These are phyloP conservation scores for Pyrenula aspistea DNA, from an alignment of 495 filamentous ascomycete species.

Conservation along the genomic window DNA sequence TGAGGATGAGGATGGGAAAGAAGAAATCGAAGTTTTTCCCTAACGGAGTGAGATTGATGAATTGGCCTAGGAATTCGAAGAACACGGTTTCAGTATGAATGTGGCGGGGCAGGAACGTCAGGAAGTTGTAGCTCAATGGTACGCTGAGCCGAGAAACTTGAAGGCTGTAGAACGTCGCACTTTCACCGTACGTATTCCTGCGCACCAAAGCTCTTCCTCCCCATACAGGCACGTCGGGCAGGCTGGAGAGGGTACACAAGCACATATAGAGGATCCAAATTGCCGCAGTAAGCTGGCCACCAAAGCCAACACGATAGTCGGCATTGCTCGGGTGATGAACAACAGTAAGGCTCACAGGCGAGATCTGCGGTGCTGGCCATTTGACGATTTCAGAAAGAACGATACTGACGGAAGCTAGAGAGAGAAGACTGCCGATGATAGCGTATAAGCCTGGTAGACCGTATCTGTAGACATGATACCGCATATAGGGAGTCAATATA, in stretches of 20 bases:
- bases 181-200: constrained; percentile 81
- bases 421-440: constrained; percentile 48
- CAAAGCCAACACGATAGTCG: constrained; percentile 60
- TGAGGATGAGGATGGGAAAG: constrained; percentile 74
- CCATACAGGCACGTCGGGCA: constrained; percentile 89
- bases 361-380: constrained; percentile 57
- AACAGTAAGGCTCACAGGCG: constrained; percentile 74
- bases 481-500: constrained; percentile 73
- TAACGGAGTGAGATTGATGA: constrained; percentile 75
- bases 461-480: constrained; percentile 63
- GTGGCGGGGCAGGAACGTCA: constrained; percentile 64
- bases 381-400: constrained; percentile 90
- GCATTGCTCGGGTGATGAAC: constrained; percentile 59
- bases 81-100: constrained; percentile 66
- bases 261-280: constrained; percentile 93
- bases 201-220: constrained; percentile 81
- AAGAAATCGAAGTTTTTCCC: constrained; percentile 76
- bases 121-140: constrained; percentile 88
- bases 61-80: constrained; percentile 71
- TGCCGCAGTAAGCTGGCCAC: constrained; percentile 71
- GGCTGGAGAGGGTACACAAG: constrained; percentile 67
- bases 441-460: constrained; percentile 53
- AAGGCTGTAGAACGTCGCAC: constrained; percentile 86
- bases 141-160: constrained; percentile 85
- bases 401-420: constrained; percentile 66